Conservation (phyloP, 805 yeast species). For the Candida easanensis region DNA sequence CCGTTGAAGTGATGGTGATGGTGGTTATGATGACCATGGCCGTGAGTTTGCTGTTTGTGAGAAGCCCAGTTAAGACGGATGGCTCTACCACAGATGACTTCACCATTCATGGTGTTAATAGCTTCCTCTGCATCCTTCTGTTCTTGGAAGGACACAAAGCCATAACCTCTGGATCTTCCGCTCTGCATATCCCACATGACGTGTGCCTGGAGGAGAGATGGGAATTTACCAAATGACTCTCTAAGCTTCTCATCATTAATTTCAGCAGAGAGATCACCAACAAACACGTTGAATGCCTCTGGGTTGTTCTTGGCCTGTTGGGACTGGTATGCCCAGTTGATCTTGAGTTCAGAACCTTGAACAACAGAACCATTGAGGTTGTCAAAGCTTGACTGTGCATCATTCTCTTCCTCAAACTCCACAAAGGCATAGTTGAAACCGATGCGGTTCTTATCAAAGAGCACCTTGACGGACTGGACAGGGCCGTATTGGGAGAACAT, state of each 20-base stretch:
- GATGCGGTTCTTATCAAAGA: slow-evolving; percentile 70
- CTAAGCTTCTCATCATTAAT: slow-evolving; percentile 73
- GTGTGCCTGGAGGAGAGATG: slow-evolving; percentile 73
- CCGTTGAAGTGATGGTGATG: slow-evolving; percentile 16
- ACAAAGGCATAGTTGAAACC: slow-evolving; percentile 83
- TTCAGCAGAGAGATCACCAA: slow-evolving; percentile 82
- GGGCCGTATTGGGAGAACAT: slow-evolving; percentile 61
- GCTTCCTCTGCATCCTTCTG: slow-evolving; percentile 73
- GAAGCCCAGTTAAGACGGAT: slow-evolving; percentile 89
- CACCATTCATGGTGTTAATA: slow-evolving; percentile 70
- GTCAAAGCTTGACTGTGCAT: slow-evolving; percentile 62
- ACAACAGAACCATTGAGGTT: slow-evolving; percentile 53
- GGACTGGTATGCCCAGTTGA: slow-evolving; percentile 85
- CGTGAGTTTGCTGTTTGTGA: slow-evolving; percentile 48
- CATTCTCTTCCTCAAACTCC: slow-evolving; percentile 57
- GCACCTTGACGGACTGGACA: slow-evolving; percentile 62
- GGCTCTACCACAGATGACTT: slow-evolving; percentile 66
- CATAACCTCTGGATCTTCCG: slow-evolving; percentile 88
- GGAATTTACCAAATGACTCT: slow-evolving; percentile 53
- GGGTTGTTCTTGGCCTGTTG: slow-evolving; percentile 55
- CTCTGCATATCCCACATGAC: slow-evolving; percentile 98
- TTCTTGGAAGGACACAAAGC: slow-evolving; percentile 75
- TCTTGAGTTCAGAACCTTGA: slow-evolving; percentile 53
- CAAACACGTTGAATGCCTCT: slow-evolving; percentile 70
- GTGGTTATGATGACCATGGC: slow-evolving; percentile 12